Evolutionary conservation across 2,329 filamentous ascomycete species (phyloP), one percentile per base, ranked within the genome.

Genomic region (Onygenales sp.): DNA sequence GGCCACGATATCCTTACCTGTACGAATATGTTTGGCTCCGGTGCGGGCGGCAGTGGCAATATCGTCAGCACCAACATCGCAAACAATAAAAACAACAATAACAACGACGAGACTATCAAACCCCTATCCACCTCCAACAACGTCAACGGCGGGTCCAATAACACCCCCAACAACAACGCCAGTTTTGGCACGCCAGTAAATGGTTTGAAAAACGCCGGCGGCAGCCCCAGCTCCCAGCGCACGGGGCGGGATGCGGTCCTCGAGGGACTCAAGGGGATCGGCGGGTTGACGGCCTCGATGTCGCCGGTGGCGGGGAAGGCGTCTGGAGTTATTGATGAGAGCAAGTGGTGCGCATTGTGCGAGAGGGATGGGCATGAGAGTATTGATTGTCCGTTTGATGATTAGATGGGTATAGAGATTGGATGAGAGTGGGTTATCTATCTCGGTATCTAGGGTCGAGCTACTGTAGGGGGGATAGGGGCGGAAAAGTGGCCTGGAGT

Each of bases 291-390:
- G 38, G 49, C 50, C 8, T 70, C 78, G 9, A 69, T 69, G 51
- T 83, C 82, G 2, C 84, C 87, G 2, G 79, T 89, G 27, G 85
- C 87, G 4, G 88, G 88, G 51, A 92, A 89, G 73, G 82, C 85
- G 59, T 89, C 84, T 53, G 86, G 87, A 1, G 74, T 88, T 46
- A 78, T 92, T 59, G 89, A 97, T 63, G 82, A 85, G 52, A 81
- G 85, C 57, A 96, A 95, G 73, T 98, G 93, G 93, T 98, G 93
- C 71, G 93, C 93, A 13, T 77, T 97, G 44, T 98, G 93, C 68
- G 93, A 98, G 75, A 83, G 89, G 57, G 93, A 98, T 64, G 93
- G 93, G 11, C 93, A 98, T 68, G 88, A 96, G 70, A 96, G 92
- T 65, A 91, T 95, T 57, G 89, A 94, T 69, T 95, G 91, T 71